Percentiles rank a stretch among this genome's conserved stretches.
Evolutionary conservation across 176 grass and related monocot species (phyloP).

Genomic region (Neostapfia colusana): DNA sequence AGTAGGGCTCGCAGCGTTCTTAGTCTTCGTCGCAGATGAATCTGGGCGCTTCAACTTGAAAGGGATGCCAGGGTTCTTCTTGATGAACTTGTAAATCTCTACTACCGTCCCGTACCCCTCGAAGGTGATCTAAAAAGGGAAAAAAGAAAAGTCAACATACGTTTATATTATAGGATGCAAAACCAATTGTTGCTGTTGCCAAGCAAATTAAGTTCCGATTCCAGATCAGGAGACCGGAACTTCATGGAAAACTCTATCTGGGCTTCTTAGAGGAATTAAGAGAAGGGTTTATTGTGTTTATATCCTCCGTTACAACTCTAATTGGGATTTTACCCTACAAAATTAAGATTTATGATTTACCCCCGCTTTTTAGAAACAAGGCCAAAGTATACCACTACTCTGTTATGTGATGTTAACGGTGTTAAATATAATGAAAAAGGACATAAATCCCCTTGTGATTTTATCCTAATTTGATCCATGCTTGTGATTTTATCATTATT

Average conservation of each 20-base stretch:
- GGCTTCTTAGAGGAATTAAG: not conserved
- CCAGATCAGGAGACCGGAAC: constrained; percentile 4
- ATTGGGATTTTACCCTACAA: no score
- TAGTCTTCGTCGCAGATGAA: constrained; percentile 26
- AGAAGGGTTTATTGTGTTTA: no score
- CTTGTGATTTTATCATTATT: no score
- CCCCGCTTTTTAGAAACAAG: no score
- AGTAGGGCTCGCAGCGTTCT: not conserved
- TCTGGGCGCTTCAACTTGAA: constrained; percentile 75
- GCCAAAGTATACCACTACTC: no score
- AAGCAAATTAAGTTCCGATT: not conserved
- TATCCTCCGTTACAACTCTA: no score
- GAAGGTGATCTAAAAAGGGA: constrained; percentile 54
- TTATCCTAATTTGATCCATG: no score
- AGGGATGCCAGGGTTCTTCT: constrained; percentile 80
- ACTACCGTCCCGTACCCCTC: constrained; percentile 78
- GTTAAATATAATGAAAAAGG: no score
- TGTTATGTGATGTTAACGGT: no score
- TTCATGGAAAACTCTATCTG: not conserved
- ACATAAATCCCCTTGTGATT: no score
- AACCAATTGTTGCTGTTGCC: not conserved
- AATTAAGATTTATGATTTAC: no score
- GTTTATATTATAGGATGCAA: not conserved
- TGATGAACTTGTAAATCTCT: constrained; percentile 91
- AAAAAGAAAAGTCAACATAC: constrained; percentile 17